Conservation (phyloP, 169 alveolate species). For the Plasmodium fragile region DNA sequence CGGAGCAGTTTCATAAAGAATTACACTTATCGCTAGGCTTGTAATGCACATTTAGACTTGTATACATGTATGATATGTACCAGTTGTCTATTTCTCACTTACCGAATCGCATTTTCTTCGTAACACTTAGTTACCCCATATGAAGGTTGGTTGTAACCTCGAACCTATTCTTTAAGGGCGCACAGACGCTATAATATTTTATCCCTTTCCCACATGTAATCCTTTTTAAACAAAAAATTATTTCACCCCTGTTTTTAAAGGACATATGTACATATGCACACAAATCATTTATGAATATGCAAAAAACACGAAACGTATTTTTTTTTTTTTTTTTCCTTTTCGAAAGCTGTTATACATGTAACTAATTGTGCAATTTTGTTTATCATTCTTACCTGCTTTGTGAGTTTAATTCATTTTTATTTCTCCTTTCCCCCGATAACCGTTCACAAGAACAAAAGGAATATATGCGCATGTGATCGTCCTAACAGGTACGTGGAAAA, state of each 20-base stretch:
- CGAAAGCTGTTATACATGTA: background rate
- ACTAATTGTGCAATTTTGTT: background rate
- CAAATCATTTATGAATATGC: background rate
- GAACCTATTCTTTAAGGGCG: background rate
- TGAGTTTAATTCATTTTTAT: background rate
- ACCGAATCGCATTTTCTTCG: background rate
- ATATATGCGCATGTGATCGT: background rate
- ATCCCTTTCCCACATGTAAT: background rate
- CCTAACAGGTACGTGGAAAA: background rate
- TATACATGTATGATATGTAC: background rate
- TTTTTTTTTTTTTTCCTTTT: background rate
- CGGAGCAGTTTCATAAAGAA: background rate
- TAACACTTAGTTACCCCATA: background rate
- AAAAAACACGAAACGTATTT: background rate
- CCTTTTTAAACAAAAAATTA: background rate
- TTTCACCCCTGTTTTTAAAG: background rate
- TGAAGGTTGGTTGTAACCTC: background rate
- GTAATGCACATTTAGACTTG: slow-evolving; percentile 2
- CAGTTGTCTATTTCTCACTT: background rate
- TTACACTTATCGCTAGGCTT: background rate
- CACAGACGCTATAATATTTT: background rate
- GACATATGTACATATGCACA: background rate
- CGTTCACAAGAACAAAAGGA: background rate
- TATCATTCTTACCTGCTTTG: background rate
- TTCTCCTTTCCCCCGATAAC: background rate